Evolutionary conservation across 805 yeast species (phyloP).

Genomic region (Sugiyamaella smithiae): DNA sequence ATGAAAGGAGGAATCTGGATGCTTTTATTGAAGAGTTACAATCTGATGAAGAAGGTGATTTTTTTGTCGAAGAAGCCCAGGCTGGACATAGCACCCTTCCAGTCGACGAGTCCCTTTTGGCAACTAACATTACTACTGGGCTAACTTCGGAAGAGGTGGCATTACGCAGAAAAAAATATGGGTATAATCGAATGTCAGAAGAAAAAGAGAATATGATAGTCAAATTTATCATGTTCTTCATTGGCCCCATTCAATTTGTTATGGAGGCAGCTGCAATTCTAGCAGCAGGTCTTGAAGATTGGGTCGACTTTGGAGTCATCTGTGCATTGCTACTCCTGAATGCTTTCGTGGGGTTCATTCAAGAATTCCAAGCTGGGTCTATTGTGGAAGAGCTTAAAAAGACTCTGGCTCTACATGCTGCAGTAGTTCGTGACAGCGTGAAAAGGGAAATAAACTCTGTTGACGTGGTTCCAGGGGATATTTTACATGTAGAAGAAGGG

Average conservation of each 20-base stretch:
- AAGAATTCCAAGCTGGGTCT: slow-evolving; percentile 97
- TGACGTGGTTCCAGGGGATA: slow-evolving; percentile 94
- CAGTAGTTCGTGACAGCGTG: slow-evolving; percentile 79
- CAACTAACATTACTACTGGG: slow-evolving; percentile 79
- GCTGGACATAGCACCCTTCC: slow-evolving; percentile 65
- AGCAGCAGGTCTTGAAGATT: slow-evolving; percentile 95
- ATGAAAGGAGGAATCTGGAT: slow-evolving; percentile 66
- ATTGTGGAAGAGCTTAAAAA: slow-evolving; percentile 95
- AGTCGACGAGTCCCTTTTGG: slow-evolving; percentile 81
- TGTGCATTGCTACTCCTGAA: slow-evolving; percentile 81
- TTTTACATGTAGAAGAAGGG: slow-evolving; percentile 90
- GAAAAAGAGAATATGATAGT: slow-evolving; percentile 75
- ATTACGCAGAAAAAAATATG: slow-evolving; percentile 86
- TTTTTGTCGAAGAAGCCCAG: slow-evolving; percentile 34
- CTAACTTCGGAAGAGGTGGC: slow-evolving; percentile 71
- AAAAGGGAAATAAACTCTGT: slow-evolving; percentile 72
- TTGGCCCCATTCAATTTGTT: slow-evolving; percentile 95
- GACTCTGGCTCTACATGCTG: slow-evolving; percentile 87
- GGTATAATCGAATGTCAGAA: slow-evolving; percentile 88
- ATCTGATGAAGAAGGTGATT: slow-evolving; percentile 51
- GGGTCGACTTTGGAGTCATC: slow-evolving; percentile 99
- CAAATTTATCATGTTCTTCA: slow-evolving; percentile 82
- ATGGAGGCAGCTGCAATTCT: slow-evolving; percentile 95
- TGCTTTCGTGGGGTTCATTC: slow-evolving; percentile 93
- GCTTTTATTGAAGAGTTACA: slow-evolving; percentile 63